Evolutionary conservation across 1,139 yeast genomes (phyloP).

Genomic region (Groenewaldozyma sp.): DNA sequence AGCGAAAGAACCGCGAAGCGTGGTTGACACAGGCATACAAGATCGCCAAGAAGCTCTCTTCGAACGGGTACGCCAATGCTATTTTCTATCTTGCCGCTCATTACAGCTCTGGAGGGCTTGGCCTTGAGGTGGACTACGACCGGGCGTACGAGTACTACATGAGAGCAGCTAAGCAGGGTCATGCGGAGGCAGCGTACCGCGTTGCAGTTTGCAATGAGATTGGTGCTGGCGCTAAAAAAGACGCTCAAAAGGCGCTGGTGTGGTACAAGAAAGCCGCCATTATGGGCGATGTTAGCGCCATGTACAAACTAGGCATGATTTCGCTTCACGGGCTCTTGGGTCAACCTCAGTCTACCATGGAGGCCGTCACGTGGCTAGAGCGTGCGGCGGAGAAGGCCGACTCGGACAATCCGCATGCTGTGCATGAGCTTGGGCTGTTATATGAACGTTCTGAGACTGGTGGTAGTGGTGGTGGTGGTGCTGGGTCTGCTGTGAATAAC

Average conservation of each 20-base stretch:
- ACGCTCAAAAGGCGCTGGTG: slow-evolving; percentile 38
- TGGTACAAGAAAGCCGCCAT: slow-evolving; percentile 52
- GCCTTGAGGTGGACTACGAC: slow-evolving; percentile 46
- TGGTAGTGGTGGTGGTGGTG: slow-evolving; percentile 31
- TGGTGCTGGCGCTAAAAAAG: slow-evolving; percentile 49
- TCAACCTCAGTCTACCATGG: slow-evolving; percentile 36
- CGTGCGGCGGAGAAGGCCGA: slow-evolving; percentile 43
- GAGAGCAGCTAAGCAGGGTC: slow-evolving; percentile 48
- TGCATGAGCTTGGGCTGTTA: slow-evolving; percentile 59
- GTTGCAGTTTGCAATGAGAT: slow-evolving; percentile 60
- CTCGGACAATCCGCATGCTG: slow-evolving; percentile 42
- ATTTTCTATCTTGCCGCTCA: slow-evolving; percentile 50
- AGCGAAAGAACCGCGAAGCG: slow-evolving; percentile 42
- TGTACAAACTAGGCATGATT: slow-evolving; percentile 63
- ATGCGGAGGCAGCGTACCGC: slow-evolving; percentile 52
- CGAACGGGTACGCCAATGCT: slow-evolving; percentile 39
- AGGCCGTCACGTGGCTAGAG: slow-evolving; percentile 48
- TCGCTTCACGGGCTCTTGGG: slow-evolving; percentile 43
- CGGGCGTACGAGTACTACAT: slow-evolving; percentile 51
- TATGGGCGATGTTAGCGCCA: slow-evolving; percentile 46
- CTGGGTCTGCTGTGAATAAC: slow-evolving; percentile 11
- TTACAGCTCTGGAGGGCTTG: slow-evolving; percentile 47
- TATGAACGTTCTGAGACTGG: slow-evolving; percentile 53
- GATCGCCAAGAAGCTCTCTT: slow-evolving; percentile 44
- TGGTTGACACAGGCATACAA: slow-evolving; percentile 51